Percentiles rank a stretch among this genome's conserved stretches.
Conservation (phyloP, 2,329 filamentous ascomycete species). For the Xylariales sp. region DNA sequence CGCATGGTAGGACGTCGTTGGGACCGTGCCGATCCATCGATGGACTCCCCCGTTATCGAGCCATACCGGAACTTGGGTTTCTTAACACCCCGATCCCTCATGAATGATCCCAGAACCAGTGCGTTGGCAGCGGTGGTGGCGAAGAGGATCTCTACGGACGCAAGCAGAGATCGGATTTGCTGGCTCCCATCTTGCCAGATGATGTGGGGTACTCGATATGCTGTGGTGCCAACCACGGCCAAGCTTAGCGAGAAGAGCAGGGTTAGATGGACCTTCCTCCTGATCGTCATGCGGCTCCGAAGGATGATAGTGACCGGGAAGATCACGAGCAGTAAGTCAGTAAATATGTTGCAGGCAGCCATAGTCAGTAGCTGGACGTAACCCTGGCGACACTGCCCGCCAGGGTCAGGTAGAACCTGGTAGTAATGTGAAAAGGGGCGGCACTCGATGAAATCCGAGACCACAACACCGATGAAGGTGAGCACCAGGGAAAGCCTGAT, state of each 20-base stretch:
- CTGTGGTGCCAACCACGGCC: slow-evolving; percentile 72
- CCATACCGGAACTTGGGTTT: slow-evolving; percentile 75
- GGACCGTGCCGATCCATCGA: slow-evolving; percentile 39
- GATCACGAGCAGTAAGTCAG: slow-evolving; percentile 79
- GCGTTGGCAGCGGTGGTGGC: slow-evolving; percentile 85
- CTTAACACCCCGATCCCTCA: slow-evolving; percentile 85
- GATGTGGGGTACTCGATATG: slow-evolving; percentile 76
- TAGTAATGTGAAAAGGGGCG: slow-evolving; percentile 70
- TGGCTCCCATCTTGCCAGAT: slow-evolving; percentile 68
- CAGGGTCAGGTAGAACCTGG: slow-evolving; percentile 83
- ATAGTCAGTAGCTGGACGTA: slow-evolving; percentile 86
- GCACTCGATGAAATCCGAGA: slow-evolving; percentile 82
- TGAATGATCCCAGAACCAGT: slow-evolving; percentile 86
- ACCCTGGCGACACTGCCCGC: slow-evolving; percentile 78
- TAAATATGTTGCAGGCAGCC: slow-evolving; percentile 83
- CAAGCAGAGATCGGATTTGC: slow-evolving; percentile 82
- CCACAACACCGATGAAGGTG: slow-evolving; percentile 78
- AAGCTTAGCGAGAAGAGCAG: slow-evolving; percentile 82
- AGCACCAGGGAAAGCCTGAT: slow-evolving; percentile 71
- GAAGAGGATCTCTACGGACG: slow-evolving; percentile 85
- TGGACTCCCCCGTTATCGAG: slow-evolving; percentile 57
- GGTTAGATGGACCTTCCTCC: slow-evolving; percentile 75
- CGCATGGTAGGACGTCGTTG: slow-evolving; percentile 47
- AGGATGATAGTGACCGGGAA: slow-evolving; percentile 90
- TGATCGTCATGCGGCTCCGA: slow-evolving; percentile 68